Evolutionary conservation across 441 rosid species (phyloP).

Genomic region (Populus hybrid): DNA sequence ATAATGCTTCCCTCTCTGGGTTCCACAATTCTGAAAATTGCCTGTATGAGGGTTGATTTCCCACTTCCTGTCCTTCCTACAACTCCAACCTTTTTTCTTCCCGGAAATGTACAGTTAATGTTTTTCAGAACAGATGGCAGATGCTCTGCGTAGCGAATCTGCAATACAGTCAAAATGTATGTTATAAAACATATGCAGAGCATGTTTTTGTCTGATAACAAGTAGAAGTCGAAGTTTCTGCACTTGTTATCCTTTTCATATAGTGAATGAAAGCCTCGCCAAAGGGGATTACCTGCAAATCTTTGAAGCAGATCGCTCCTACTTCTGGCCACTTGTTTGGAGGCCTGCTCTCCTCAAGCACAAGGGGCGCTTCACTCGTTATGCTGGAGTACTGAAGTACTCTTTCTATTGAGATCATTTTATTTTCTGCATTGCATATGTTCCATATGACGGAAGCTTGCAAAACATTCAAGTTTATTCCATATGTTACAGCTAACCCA

Average conservation of each 20-base stretch:
- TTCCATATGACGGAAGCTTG: conserved; percentile 95
- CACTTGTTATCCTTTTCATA: not conserved
- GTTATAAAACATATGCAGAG: not conserved
- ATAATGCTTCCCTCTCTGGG: conserved; percentile 78
- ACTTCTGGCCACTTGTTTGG: conserved; percentile 80
- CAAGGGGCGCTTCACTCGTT: conserved; percentile 72
- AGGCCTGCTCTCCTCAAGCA: conserved; percentile 57
- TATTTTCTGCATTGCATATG: conserved; percentile 90
- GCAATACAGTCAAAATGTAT: conserved; percentile 14
- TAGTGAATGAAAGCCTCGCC: not conserved
- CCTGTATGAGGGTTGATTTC: conserved; percentile 89
- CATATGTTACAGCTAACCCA: conserved; percentile 94
- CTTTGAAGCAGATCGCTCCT: conserved; percentile 72
- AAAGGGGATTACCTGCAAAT: conserved; percentile 58
- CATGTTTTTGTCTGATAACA: not conserved
- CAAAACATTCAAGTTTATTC: conserved; percentile 79
- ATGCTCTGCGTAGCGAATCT: conserved; percentile 93
- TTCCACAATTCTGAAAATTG: conserved; percentile 83
- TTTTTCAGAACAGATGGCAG: conserved; percentile 78
- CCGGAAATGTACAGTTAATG: conserved; percentile 82
- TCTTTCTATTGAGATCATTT: conserved; percentile 98
- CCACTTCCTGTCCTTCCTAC: conserved; percentile 98
- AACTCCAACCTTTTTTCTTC: conserved; percentile 78
- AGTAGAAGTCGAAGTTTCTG: not conserved
- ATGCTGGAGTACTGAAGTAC: conserved; percentile 82